A percentile compares a stretch with the other conserved stretches of the same genome.
Evolutionary conservation across 2,329 filamentous ascomycete species (phyloP).

Genomic region (Phaeoacremonium minimum): DNA sequence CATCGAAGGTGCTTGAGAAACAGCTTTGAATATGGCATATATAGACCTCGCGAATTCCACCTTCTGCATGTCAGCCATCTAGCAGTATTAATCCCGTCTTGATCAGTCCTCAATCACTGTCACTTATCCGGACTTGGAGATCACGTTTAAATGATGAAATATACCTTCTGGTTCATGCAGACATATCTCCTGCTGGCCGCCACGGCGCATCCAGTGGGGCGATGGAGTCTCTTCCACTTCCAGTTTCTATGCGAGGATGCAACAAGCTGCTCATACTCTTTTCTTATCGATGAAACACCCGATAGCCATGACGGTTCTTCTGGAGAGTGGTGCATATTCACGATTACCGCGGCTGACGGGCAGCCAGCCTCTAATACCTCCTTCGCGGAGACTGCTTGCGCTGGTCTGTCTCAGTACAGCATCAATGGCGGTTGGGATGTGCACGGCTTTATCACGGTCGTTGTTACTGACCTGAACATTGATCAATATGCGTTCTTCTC

Average conservation of each 20-base stretch:
- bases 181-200: no score
- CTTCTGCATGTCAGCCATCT: no score
- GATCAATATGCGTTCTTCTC: conserved; percentile 14
- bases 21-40: no score
- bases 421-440: conserved; percentile 14
- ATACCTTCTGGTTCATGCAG: no score
- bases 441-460: conserved; percentile 14
- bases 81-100: no score
- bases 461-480: conserved; percentile 10
- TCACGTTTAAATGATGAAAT: no score
- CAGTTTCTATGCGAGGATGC: neutral
- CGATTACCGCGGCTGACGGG: neutral
- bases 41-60: no score
- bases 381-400: neutral
- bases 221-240: neutral
- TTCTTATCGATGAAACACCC: neutral
- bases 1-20: no score
- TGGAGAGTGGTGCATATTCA: neutral
- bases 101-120: no score
- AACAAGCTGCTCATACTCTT: neutral
- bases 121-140: no score
- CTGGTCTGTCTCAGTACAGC: conserved; percentile 5
- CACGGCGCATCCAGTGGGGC: neutral
- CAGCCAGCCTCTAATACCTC: neutral
- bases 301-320: neutral